phyloP scores from a whole-genome alignment of 768 basidiomycete species.

The Kwoniella mangroviensis region DNA sequence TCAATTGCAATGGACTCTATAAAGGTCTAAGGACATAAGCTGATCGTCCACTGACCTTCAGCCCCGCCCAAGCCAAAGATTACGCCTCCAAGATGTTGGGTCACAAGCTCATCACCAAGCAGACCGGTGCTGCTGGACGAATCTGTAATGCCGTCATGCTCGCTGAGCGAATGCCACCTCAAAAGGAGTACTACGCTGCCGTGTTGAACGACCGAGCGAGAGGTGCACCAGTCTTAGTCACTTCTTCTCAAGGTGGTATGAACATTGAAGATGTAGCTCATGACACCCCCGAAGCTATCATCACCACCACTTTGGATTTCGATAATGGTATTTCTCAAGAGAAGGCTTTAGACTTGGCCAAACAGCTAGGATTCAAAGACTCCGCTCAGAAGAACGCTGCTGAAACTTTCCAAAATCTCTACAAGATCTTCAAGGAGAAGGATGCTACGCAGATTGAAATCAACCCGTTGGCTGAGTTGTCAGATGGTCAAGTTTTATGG shows the following conservation, averaged over 20 bases:
- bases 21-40: neutral
- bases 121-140: slow-evolving; percentile 89
- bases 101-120: slow-evolving; percentile 94
- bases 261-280: slow-evolving; percentile 99
- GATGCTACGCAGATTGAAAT: slow-evolving; percentile 99
- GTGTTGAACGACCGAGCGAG: slow-evolving; percentile 91
- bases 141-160: slow-evolving; percentile 99
- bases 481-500: slow-evolving; percentile 92
- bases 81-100: slow-evolving; percentile 92
- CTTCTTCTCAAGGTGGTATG: slow-evolving; percentile 96
- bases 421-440: slow-evolving; percentile 97
- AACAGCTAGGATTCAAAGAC: slow-evolving; percentile 85
- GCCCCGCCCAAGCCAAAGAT: slow-evolving; percentile 85
- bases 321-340: slow-evolving; percentile 75
- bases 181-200: slow-evolving; percentile 97
- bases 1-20: too few relatives aligned
- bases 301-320: slow-evolving; percentile 89
- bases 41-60: slow-evolving; percentile 48
- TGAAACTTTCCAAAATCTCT: slow-evolving; percentile 88
- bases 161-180: slow-evolving; percentile 88
- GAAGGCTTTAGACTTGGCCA: slow-evolving; percentile 77
- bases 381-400: slow-evolving; percentile 81
- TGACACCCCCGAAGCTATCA: slow-evolving; percentile 90
- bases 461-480: slow-evolving; percentile 92
- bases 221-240: slow-evolving; percentile 88